Evolutionary conservation across 441 rosid genomes (phyloP), one percentile per base, ranked within the genome.

Genomic region (California macrophylla): DNA sequence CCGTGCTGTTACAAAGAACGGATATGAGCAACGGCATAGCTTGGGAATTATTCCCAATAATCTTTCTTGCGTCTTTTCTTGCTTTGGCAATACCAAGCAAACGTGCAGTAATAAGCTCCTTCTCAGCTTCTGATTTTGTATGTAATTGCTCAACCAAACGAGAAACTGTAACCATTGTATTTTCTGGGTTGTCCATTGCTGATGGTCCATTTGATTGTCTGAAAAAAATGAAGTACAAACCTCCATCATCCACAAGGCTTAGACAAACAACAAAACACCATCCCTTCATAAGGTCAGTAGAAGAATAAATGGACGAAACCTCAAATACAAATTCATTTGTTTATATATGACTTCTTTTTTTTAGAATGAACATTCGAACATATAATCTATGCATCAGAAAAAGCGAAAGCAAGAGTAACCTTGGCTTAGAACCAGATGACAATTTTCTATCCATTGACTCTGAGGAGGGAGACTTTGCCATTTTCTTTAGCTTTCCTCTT

Each of bases 11-110:
- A 76, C 97, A 82, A 42, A 93, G 90, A 78, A 87, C 80, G 58
- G 96, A 86, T 81, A 89, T 85, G 74, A 93, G 88, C 77, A 89
- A 81, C 13, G 97, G 89, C 97, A 91, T 91, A 34, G 98, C 89
- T 66, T 91, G 96, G 45, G 84, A 79, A 73, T 87, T 90, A 50
- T 83, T 78, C 38, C 94, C 97, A 67, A 93, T 80, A 67, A 86
- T 83, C 61, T 80, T 66, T 77, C 97, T 87, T 66, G 90, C 90
- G 58, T 88, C 95, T 78, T 86, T 89, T 74, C 85, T 84, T 61
- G 85, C 85, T 81, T 77, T 86, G 67, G 90, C 90, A 73, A 91
- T 79, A 69, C 86, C 79, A n/a, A 89, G 86, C 69, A 93, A 69
- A 52, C 96, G 87, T 6, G 89, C 88, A 0, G 96, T 86, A 29